Conservation (phyloP, 2,329 filamentous ascomycete genomes). For the Knufia fluminis region DNA sequence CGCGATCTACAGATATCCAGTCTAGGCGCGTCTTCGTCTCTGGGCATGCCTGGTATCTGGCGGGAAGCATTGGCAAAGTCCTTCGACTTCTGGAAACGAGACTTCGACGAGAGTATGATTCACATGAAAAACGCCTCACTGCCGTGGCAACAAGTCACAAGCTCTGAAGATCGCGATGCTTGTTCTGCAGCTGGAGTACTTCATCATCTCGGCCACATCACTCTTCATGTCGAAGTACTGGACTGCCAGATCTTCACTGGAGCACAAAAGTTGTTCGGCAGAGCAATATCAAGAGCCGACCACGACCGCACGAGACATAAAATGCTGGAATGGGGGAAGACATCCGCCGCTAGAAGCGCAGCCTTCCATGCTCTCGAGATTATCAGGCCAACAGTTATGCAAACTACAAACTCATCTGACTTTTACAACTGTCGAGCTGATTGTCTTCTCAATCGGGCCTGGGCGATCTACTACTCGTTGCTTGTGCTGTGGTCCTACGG, state of each 20-base stretch:
- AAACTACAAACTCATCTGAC: conserved; percentile 27
- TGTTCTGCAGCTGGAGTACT: conserved; percentile 83
- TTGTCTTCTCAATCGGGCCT: conserved; percentile 79
- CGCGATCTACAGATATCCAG: conserved; percentile 87
- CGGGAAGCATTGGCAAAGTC: conserved; percentile 72
- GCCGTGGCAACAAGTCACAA: conserved; percentile 35
- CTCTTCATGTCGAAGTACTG: conserved; percentile 94
- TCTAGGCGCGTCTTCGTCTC: conserved; percentile 58
- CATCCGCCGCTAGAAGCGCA: conserved; percentile 78
- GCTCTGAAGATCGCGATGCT: conserved; percentile 54
- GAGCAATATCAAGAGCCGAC: conserved; percentile 74
- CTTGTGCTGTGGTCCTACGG: conserved; percentile 94
- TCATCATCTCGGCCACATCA: conserved; percentile 93
- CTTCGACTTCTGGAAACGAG: conserved; percentile 86
- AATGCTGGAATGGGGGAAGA: conserved; percentile 78
- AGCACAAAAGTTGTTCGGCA: conserved; percentile 72
- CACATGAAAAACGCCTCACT: conserved; percentile 20
- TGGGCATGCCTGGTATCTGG: conserved; percentile 88
- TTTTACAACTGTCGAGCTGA: conserved; percentile 68
- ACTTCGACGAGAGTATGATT: conserved; percentile 74
- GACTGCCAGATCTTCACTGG: conserved; percentile 94
- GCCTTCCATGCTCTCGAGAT: conserved; percentile 89
- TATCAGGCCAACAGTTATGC: conserved; percentile 69
- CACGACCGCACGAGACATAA: conserved; percentile 68
- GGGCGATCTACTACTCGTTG: conserved; percentile 88